phyloP scores from a whole-genome alignment of 2,329 filamentous ascomycete species.

The Tricladium varicosporioides region DNA sequence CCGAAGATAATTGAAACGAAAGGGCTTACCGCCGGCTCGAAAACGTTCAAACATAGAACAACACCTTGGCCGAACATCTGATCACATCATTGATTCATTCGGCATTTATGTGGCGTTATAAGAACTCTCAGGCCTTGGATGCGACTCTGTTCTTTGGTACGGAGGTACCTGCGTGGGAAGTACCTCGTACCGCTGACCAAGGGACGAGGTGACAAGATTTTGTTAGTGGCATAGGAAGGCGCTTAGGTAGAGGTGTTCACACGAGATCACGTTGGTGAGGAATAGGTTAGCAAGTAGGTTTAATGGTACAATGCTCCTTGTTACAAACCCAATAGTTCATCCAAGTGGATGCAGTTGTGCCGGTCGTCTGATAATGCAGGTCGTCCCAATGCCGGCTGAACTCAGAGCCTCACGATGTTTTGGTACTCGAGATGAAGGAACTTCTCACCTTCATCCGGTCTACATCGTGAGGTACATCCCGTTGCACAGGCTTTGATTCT shows the following conservation, averaged over 20 bases:
- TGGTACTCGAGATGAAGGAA: neutral
- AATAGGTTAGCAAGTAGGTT: too few relatives aligned
- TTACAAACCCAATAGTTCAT: too few relatives aligned
- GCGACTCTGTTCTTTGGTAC: neutral
- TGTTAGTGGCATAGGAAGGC: neutral
- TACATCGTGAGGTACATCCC: conserved; percentile 4
- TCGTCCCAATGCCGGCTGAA: too few relatives aligned
- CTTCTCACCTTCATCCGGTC: neutral
- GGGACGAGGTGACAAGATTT: neutral
- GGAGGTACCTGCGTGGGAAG: neutral
- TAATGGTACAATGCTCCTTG: too few relatives aligned
- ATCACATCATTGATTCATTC: neutral
- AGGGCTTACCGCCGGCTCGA: neutral
- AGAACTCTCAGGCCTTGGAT: neutral
- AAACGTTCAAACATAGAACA: neutral
- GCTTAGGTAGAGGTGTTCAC: too few relatives aligned
- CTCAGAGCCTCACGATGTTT: too few relatives aligned
- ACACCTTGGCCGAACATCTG: neutral
- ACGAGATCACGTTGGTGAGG: too few relatives aligned
- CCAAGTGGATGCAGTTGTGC: too few relatives aligned
- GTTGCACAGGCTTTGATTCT: conserved; percentile 10
- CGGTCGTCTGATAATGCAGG: too few relatives aligned
- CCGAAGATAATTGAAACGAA: neutral
- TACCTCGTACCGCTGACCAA: neutral
- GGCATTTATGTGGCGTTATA: neutral